Conservation (phyloP, 176 grass and related monocot species). For the Triticum turgidum region DNA sequence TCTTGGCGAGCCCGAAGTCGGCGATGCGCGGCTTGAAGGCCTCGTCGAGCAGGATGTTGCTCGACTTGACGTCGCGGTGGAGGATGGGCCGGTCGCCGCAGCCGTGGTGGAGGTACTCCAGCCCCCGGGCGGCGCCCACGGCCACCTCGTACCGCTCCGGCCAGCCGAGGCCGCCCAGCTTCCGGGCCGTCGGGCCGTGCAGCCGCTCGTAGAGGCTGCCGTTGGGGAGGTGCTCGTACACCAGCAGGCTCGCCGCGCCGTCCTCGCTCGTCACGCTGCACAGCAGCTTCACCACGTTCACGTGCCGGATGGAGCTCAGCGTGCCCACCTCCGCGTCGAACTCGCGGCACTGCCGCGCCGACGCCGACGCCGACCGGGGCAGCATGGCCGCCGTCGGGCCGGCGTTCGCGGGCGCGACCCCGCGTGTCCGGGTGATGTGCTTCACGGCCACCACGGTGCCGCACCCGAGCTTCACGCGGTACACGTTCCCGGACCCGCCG, state of each 20-base stretch:
- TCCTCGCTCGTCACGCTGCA: conserved; percentile 84
- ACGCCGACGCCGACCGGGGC: conserved; percentile 33
- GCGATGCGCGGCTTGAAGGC: conserved; percentile 76
- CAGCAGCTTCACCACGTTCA: conserved; percentile 93
- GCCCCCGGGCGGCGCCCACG: conserved; percentile 60
- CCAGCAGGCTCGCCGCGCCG: conserved; percentile 70
- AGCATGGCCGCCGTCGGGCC: conserved; percentile 36
- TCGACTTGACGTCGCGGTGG: conserved; percentile 93
- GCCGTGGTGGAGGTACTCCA: conserved; percentile 88
- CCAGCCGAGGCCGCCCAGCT: conserved; percentile 50
- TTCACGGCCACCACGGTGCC: conserved; percentile 74
- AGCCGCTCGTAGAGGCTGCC: conserved; percentile 73
- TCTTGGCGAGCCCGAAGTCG: conserved; percentile 92
- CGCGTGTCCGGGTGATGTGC: conserved; percentile 46
- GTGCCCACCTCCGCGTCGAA: conserved; percentile 91
- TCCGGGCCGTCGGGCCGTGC: conserved; percentile 29
- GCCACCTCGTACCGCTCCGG: conserved; percentile 59
- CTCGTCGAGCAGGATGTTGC: conserved; percentile 96
- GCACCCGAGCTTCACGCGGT: conserved; percentile 59
- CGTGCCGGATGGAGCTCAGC: conserved; percentile 75
- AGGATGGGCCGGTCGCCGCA: conserved; percentile 75
- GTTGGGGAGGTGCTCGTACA: conserved; percentile 95
- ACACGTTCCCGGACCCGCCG: conserved; percentile 88
- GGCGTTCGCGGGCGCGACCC: neutral
- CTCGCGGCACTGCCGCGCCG: conserved; percentile 58